Evolutionary conservation across 2,329 filamentous ascomycete genomes (phyloP).

Genomic region (Neonectria magnoliae): DNA sequence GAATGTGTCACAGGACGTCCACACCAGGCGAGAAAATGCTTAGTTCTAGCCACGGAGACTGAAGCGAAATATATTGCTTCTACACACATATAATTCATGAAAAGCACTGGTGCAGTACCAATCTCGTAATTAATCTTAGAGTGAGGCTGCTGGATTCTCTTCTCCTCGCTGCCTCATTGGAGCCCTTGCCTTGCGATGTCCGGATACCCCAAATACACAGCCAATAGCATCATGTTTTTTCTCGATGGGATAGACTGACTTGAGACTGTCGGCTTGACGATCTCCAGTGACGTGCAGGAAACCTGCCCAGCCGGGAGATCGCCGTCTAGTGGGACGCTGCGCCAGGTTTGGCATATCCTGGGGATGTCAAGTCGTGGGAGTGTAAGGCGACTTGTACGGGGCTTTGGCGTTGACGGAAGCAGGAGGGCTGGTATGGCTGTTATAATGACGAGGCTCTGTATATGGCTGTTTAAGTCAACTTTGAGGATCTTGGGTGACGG

Average conservation of each 20-base stretch:
- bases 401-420: background rate
- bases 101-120: background rate
- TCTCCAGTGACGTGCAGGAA: background rate
- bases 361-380: background rate
- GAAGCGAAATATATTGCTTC: background rate
- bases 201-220: no score
- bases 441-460: no score
- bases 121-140: background rate
- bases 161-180: background rate
- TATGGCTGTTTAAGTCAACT: background rate
- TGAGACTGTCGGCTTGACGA: background rate
- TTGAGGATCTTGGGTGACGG: background rate
- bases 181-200: background rate
- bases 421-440: no score
- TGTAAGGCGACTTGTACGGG: background rate
- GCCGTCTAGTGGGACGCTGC: background rate
- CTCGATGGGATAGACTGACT: background rate
- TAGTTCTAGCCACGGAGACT: slow-evolving; percentile 1
- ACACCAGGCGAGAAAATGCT: slow-evolving; percentile 7
- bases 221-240: background rate
- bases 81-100: background rate
- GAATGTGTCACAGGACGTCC: background rate
- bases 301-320: background rate
- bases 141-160: background rate
- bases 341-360: background rate